Base-by-base conservation (phyloP, 2,329 filamentous ascomycete genomes). In the Curvularia sp. region DNA sequence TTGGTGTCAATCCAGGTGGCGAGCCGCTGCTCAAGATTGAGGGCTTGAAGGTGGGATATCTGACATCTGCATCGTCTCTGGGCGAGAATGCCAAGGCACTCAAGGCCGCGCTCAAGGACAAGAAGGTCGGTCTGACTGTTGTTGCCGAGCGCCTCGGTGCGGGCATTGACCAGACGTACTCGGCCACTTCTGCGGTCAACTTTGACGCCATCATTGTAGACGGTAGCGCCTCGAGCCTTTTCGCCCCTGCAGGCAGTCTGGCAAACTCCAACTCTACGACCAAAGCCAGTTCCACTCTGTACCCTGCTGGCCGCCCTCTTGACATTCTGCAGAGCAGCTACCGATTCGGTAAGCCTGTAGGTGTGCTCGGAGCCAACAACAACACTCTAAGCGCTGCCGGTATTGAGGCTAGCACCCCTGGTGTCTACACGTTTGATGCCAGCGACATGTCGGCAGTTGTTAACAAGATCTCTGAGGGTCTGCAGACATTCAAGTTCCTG, bases 281-380 rank as follows among this genome's bases (percentile, higher is more conserved):
- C 10, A 58, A 54, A 41, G 56, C 64, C 6, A 62, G 61, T 22
- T 85, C 83, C 3, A 80, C 86, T 0, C 78, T 91, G 6, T 92
- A 84, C 74, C 89, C 89, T 0, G 79, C 83, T 1, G 86, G 86
- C 0, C 82, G 88, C 0, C 89, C 89, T 0, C 75, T 82, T 2
- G 83, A 89, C 78, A 88, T 92, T 50, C 73, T 91, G 18, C 71
- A 81, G 15, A 85, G 88, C 68, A 85, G 82, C 0, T 92, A 86
- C 77, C 79, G 85, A 24, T 92, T 87, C 80, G 89, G 88, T 4
- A 92, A 92, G 81, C 87, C 89, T 0, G 79, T 92, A 24, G 88
- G 81, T 13, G 85, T 84, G 28, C 63, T 90, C 0, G 88, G 87
- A 1, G 74, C 68, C 12, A 76, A 75, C 0, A 76, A 64, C n/a